Evolutionary conservation across 202 grass and related monocot genomes (phyloP).

Genomic region (Schoenoplectus triqueter): DNA sequence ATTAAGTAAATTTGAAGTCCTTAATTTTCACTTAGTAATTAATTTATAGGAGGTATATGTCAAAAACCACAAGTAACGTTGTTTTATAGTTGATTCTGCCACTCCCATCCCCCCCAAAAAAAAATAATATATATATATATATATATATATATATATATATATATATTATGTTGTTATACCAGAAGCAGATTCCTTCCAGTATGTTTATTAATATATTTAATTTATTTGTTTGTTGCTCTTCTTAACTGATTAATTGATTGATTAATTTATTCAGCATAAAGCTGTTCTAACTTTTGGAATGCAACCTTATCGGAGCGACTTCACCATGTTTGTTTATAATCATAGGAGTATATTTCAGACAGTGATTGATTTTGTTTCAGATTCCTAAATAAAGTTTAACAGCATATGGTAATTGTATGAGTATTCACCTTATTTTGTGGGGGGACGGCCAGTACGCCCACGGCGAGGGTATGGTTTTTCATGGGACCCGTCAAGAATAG

Average conservation of each 20-base stretch:
- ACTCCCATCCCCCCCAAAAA: background rate
- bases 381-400: background rate
- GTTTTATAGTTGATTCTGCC: background rate
- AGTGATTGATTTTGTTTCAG: background rate
- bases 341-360: background rate
- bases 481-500: slow-evolving; percentile 54
- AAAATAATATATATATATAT: no score
- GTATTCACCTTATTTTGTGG: slow-evolving; percentile 39
- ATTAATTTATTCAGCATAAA: background rate
- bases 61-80: background rate
- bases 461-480: slow-evolving; percentile 77
- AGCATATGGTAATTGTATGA: background rate
- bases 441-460: slow-evolving; percentile 56
- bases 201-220: background rate
- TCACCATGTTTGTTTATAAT: background rate
- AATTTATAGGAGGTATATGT: background rate
- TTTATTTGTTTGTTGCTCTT: background rate
- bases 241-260: background rate
- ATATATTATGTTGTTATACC: background rate
- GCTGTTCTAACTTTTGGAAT: background rate
- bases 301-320: background rate
- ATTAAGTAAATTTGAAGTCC: no score
- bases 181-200: background rate
- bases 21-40: background rate
- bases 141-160: no score